These are phyloP conservation scores for Alternaria metachromatica DNA, from an alignment of 2,329 filamentous ascomycete genomes.

Conservation along the genomic window DNA sequence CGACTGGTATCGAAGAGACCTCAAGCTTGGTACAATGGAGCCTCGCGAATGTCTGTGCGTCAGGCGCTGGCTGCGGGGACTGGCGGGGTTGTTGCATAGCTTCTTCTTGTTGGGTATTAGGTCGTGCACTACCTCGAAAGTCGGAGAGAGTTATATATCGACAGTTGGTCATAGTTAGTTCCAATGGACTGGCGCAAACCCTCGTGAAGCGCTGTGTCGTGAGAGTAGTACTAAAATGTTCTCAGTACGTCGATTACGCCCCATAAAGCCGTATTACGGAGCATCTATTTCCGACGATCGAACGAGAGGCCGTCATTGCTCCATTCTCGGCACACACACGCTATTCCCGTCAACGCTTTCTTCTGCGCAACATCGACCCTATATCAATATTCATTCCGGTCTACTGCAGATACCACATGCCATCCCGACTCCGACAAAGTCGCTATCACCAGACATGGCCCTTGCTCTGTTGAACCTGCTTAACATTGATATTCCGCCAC, in stretches of 20 bases:
- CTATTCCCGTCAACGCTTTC: too few species aligned
- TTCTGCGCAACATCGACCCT: too few species aligned
- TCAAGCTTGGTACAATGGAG: background rate
- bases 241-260: too few species aligned
- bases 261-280: background rate
- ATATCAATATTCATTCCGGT: too few species aligned
- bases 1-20: fast-evolving
- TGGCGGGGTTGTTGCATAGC: background rate
- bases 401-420: too few species aligned
- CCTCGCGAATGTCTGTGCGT: fast-evolving
- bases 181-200: background rate
- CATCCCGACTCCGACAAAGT: too few species aligned
- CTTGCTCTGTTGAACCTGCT: conserved; percentile 12
- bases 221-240: too few species aligned
- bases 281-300: background rate
- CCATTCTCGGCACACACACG: too few species aligned
- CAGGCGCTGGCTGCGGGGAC: background rate
- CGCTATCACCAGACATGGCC: background rate
- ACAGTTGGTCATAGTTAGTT: background rate
- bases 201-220: background rate
- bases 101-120: background rate
- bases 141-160: background rate
- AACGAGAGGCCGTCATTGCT: too few species aligned
- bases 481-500: conserved; percentile 19
- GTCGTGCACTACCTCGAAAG: background rate